phyloP scores from a whole-genome alignment of 768 basidiomycete species.

The Panaeolus cyanescens region DNA sequence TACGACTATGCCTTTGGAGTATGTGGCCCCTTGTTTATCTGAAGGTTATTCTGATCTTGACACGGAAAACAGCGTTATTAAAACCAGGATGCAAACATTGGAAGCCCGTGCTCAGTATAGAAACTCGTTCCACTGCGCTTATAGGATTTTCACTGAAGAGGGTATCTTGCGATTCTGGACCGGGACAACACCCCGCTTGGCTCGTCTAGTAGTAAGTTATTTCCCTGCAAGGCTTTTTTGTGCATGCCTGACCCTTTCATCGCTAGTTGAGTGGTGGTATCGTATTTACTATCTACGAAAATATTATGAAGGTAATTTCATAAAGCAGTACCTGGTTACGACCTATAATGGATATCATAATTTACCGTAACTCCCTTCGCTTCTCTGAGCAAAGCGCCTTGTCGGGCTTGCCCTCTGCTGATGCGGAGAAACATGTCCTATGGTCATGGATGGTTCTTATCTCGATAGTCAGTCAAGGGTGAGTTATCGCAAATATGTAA shows the following conservation, averaged over 20 bases:
- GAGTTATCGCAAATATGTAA: no score
- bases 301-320: conserved; percentile 59
- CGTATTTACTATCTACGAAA: conserved; percentile 90
- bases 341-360: no score
- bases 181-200: conserved; percentile 89
- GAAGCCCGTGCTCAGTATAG: conserved; percentile 81
- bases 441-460: not conserved
- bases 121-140: conserved; percentile 95
- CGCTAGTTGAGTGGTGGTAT: conserved; percentile 89
- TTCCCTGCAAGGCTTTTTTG: not conserved
- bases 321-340: not conserved
- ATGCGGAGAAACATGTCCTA: no score
- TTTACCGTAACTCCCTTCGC: no score
- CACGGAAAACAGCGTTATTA: conserved; percentile 71
- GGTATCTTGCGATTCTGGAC: conserved; percentile 94
- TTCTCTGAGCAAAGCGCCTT: no score
- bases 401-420: no score
- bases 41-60: not conserved
- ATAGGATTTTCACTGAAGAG: conserved; percentile 92
- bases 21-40: conserved; percentile 10
- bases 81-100: conserved; percentile 97
- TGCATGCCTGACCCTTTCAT: not conserved
- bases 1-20: conserved; percentile 86
- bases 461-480: no score
- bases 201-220: conserved; percentile 74